A percentile compares a stretch with the other conserved stretches of the same genome.
Conservation (phyloP, 192 early-diverging fungal species). For the Rhizophagus prolifer region DNA sequence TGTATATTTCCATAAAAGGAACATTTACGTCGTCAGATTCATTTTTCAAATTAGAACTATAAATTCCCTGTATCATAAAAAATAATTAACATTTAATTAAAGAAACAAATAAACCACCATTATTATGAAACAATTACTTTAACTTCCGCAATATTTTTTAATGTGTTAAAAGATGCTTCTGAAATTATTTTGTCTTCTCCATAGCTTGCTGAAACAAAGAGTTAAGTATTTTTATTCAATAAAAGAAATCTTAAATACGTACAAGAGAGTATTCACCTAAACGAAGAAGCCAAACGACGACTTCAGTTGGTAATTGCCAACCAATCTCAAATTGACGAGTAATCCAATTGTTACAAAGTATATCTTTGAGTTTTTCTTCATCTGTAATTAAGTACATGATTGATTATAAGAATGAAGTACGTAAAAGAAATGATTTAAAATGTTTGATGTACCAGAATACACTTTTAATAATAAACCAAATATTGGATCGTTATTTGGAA, state of each 20-base stretch:
- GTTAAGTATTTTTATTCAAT: neutral
- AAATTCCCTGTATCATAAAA: neutral
- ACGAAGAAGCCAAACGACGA: constrained; percentile 11
- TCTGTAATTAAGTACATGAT: constrained; percentile 1
- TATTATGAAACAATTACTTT: neutral
- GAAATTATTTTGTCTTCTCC: neutral
- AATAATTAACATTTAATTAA: neutral
- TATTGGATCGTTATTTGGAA: neutral
- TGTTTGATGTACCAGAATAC: neutral
- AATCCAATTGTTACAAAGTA: constrained; percentile 20
- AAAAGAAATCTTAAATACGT: neutral
- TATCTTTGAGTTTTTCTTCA: neutral
- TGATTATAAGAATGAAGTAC: neutral
- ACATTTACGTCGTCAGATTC: neutral
- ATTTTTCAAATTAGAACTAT: neutral
- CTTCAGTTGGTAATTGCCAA: neutral
- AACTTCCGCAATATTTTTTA: constrained; percentile 12
- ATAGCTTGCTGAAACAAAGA: constrained; percentile 12
- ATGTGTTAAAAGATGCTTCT: constrained; percentile 24
- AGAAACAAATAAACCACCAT: neutral
- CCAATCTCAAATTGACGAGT: constrained; percentile 12
- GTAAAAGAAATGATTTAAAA: neutral
- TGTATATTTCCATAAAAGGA: neutral
- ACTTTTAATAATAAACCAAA: neutral
- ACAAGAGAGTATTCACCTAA: neutral